Conservation (phyloP, 345 rosid species). For the Citrus trifoliata region DNA sequence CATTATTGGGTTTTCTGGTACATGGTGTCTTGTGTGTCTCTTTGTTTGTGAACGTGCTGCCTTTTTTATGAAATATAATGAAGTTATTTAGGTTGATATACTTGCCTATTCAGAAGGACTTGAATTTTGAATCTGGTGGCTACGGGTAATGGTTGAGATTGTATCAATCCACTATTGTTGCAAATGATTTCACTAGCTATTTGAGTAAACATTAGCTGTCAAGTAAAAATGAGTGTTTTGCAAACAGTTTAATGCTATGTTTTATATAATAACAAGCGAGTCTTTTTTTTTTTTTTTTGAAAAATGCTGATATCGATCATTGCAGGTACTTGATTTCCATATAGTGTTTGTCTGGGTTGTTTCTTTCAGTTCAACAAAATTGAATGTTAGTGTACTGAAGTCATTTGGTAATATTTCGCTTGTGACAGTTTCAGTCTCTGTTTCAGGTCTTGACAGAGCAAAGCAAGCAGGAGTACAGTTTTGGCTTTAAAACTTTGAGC, state of each 20-base stretch:
- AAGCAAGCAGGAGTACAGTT: background rate
- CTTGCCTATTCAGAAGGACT: background rate
- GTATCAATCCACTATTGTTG: background rate
- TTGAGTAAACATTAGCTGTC: background rate
- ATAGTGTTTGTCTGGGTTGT: background rate
- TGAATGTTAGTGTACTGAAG: too few species aligned
- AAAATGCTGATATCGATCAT: background rate
- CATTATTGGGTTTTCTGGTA: background rate
- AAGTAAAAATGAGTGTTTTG: background rate
- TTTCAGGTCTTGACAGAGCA: background rate
- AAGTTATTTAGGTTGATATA: background rate
- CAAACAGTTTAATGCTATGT: background rate
- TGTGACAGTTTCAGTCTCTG: background rate
- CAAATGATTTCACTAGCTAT: background rate
- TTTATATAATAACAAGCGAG: background rate
- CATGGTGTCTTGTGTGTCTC: background rate
- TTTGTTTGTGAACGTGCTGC: background rate
- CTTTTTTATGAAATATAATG: background rate
- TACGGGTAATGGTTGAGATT: background rate
- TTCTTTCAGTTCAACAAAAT: background rate
- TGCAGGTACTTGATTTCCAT: background rate
- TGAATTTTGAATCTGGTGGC: background rate
- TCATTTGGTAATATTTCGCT: too few species aligned
- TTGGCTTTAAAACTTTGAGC: background rate
- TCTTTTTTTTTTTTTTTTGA: background rate